Conservation (phyloP, 1,284 basidiomycete species). For the Tylopilus sp. region DNA sequence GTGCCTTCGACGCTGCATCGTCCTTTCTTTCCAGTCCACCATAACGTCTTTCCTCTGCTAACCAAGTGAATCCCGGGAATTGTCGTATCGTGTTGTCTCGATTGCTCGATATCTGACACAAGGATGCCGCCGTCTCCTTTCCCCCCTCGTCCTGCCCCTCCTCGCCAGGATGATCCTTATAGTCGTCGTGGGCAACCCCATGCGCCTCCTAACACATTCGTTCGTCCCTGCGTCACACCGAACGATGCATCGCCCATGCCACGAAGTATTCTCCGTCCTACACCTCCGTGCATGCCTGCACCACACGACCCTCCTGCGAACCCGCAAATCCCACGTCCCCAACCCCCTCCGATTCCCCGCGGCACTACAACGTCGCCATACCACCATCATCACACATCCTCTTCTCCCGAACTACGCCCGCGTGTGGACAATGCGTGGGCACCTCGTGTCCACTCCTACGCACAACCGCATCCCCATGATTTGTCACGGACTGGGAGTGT, state of each 20-base stretch:
- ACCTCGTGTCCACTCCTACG: slow-evolving; percentile 19
- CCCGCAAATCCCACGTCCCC: slow-evolving; percentile 7
- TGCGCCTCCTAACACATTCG: background rate
- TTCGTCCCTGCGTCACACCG: slow-evolving; percentile 1
- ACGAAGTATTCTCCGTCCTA: slow-evolving; percentile 22
- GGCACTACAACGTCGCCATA: slow-evolving; percentile 9
- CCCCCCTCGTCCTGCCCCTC: slow-evolving; percentile 14
- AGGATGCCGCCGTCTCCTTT: slow-evolving; percentile 23
- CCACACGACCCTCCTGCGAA: slow-evolving; percentile 5
- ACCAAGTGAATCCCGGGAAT: background rate
- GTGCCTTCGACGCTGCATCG: background rate
- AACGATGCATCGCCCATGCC: slow-evolving; percentile 13
- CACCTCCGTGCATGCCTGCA: background rate
- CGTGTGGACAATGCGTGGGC: slow-evolving; percentile 21
- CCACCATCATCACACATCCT: slow-evolving; percentile 25
- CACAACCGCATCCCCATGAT: slow-evolving; percentile 17
- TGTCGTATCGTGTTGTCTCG: background rate
- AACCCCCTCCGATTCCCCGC: slow-evolving; percentile 10
- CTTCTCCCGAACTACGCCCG: slow-evolving; percentile 26
- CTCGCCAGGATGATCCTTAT: slow-evolving; percentile 9
- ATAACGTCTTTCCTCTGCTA: background rate
- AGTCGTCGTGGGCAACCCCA: slow-evolving; percentile 2
- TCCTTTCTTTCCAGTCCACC: slow-evolving; percentile 6
- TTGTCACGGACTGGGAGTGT: background rate
- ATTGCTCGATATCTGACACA: background rate